These are phyloP conservation scores for Obelidium mucronatum DNA, from an alignment of 192 early-diverging fungal genomes.

Conservation along the genomic window DNA sequence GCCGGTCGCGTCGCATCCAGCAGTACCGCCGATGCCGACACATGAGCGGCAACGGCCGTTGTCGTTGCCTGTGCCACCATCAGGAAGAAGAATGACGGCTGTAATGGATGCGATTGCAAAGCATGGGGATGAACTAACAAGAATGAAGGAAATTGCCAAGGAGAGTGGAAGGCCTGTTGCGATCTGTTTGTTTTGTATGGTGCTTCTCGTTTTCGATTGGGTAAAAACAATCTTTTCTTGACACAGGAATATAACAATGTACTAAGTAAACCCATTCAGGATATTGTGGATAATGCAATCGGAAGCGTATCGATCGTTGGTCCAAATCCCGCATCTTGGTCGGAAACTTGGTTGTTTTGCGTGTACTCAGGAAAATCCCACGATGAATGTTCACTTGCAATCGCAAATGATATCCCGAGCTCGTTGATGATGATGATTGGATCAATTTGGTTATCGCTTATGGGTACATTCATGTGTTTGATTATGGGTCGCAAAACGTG, in stretches of 20 bases:
- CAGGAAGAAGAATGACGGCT: no score
- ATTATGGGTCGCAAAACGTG: neutral
- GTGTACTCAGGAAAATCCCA: neutral
- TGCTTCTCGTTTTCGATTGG: neutral
- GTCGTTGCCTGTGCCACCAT: no score
- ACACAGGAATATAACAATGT: no score
- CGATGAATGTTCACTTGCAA: neutral
- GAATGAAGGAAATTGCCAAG: neutral
- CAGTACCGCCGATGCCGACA: no score
- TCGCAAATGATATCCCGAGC: neutral
- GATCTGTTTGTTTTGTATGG: neutral
- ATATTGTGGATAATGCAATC: no score
- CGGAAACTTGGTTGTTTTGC: neutral
- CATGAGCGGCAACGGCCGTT: no score
- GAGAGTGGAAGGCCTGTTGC: neutral
- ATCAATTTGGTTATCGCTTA: neutral
- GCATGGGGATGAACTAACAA: neutral
- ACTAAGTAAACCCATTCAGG: no score
- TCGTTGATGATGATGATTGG: neutral
- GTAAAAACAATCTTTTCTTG: neutral
- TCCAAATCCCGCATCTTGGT: no score
- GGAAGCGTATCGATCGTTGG: no score
- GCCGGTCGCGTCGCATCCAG: no score
- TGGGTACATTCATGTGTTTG: neutral
- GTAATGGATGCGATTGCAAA: neutral